A percentile compares a stretch with the other conserved stretches of the same genome.
These are phyloP conservation scores for Polygonum aviculare DNA, from an alignment of 148 eudicot genomes.

Conservation along the genomic window DNA sequence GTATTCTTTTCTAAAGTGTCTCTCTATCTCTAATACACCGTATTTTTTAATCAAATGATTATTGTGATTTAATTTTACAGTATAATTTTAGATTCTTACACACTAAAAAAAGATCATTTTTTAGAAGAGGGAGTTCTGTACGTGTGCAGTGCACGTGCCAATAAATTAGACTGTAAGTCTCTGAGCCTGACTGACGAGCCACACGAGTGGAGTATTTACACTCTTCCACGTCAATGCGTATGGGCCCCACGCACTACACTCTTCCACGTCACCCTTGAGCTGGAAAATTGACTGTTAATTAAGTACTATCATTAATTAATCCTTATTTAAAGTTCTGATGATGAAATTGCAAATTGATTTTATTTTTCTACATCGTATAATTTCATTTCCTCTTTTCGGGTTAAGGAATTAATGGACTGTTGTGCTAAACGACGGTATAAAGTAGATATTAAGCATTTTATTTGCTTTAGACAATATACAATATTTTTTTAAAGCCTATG, in stretches of 20 bases:
- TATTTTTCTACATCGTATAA: not conserved
- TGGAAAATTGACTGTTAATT: too few species aligned
- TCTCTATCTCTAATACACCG: not conserved
- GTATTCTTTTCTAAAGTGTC: not conserved
- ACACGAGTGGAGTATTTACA: conserved; percentile 1
- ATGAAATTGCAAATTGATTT: not conserved
- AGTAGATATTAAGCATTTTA: not conserved
- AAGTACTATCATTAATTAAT: too few species aligned
- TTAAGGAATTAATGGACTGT: too few species aligned
- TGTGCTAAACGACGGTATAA: not conserved
- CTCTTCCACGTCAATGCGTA: not conserved
- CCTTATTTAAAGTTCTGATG: not conserved
- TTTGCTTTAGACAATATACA: too few species aligned
- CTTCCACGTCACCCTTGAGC: not conserved
- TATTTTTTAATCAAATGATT: too few species aligned
- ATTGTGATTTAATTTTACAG: too few species aligned
- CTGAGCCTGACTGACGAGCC: not conserved
- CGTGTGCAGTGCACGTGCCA: conserved; percentile 6
- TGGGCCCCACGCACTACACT: not conserved
- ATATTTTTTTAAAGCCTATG: too few species aligned
- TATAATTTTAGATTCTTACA: not conserved
- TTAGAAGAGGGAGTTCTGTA: not conserved
- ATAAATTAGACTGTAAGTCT: not conserved
- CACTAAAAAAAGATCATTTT: not conserved
- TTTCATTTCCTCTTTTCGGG: too few species aligned